Conservation (phyloP, 345 rosid species). For the Cardamine chenopodiifolia region DNA sequence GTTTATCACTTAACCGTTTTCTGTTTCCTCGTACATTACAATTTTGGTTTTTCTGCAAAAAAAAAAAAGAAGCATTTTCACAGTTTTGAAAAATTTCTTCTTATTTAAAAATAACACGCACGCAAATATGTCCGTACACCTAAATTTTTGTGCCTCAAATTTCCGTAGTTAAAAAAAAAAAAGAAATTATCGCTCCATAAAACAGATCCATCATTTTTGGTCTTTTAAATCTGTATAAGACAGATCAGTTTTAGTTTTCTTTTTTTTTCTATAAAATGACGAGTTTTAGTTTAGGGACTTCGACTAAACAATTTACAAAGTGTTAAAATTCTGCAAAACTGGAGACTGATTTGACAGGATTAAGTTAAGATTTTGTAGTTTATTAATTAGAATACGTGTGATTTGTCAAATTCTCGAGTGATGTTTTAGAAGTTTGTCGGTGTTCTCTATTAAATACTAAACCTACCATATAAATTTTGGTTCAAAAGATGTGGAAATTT, state of each 20-base stretch:
- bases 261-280: neutral
- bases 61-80: neutral
- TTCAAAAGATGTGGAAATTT: conserved; percentile 30
- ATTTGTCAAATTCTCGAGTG: conserved; percentile 29
- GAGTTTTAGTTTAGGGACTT: neutral
- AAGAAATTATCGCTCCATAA: neutral
- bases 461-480: neutral
- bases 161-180: neutral
- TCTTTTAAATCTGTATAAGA: neutral
- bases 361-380: neutral
- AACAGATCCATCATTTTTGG: neutral
- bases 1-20: no score
- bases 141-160: neutral
- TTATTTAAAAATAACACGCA: neutral
- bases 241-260: neutral
- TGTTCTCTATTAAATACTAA: neutral
- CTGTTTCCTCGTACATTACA: conserved; percentile 33
- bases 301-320: neutral
- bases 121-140: conserved; percentile 31
- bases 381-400: conserved; percentile 7
- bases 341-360: conserved; percentile 6
- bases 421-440: conserved; percentile 25
- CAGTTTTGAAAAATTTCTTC: neutral
- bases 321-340: neutral
- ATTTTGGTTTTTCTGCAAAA: conserved; percentile 18